These are phyloP conservation scores for Vigna unguiculata DNA, from an alignment of 306 rosid genomes.

Conservation along the genomic window DNA sequence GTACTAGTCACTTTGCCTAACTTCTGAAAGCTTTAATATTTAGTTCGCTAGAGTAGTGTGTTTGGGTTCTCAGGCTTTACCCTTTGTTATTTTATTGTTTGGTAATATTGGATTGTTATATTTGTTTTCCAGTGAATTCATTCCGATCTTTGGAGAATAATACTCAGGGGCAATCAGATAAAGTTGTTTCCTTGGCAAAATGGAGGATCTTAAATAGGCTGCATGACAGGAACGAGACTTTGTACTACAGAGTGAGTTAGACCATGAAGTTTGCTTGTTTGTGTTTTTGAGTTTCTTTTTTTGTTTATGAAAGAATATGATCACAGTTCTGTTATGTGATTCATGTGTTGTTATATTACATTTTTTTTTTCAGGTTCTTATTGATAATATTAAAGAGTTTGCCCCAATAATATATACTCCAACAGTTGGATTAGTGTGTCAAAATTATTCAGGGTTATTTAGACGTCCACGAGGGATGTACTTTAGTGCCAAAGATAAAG, in stretches of 20 bases:
- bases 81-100: conserved; percentile 10
- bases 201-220: conserved; percentile 98
- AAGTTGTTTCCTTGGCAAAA: conserved; percentile 80
- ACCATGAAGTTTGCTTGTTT: conserved; percentile 13
- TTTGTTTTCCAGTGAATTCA: conserved; percentile 74
- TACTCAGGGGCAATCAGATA: conserved; percentile 75
- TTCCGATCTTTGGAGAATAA: conserved; percentile 94
- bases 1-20: conserved; percentile 7
- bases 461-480: conserved; percentile 99
- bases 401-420: conserved; percentile 98
- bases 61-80: conserved; percentile 21
- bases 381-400: conserved; percentile 91
- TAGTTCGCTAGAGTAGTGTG: conserved; percentile 3
- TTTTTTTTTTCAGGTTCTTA: conserved; percentile 72
- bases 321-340: conserved; percentile 37
- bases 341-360: conserved; percentile 27
- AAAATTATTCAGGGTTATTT: conserved; percentile 93
- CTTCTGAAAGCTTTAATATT: conserved; percentile 13
- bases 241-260: conserved; percentile 89
- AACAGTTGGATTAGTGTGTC: conserved; percentile 95
- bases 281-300: conserved; percentile 11
- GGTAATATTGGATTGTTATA: conserved; percentile 7
- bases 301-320: conserved; percentile 30
- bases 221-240: conserved; percentile 97
- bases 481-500: conserved; percentile 98